A percentile compares a stretch with the other conserved stretches of the same genome.
phyloP scores from a whole-genome alignment of 2,329 filamentous ascomycete genomes.

The Helminthosporium solani region DNA sequence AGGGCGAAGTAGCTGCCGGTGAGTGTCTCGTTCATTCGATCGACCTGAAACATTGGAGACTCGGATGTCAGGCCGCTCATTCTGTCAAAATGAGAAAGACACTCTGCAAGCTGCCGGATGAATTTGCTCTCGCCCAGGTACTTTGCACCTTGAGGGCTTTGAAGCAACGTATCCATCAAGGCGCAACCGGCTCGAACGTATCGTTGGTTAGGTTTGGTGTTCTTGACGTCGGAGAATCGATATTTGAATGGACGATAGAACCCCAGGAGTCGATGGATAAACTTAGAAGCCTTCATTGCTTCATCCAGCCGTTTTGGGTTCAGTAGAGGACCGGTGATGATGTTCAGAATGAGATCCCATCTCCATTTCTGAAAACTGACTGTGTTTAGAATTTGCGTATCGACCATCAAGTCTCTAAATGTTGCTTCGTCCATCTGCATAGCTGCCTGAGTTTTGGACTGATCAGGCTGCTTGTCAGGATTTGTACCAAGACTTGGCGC shows the following conservation, averaged over 20 bases:
- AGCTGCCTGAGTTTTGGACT: conserved; percentile 56
- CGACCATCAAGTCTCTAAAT: conserved; percentile 64
- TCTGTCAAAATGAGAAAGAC: conserved; percentile 89
- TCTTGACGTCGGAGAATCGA: conserved; percentile 85
- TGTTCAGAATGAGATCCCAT: conserved; percentile 86
- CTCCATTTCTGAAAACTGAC: conserved; percentile 96
- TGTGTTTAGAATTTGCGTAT: conserved; percentile 83
- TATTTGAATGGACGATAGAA: conserved; percentile 98
- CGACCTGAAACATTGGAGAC: conserved; percentile 83
- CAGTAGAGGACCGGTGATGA: conserved; percentile 89
- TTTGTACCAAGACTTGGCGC: conserved; percentile 18
- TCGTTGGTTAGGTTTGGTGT: conserved; percentile 88
- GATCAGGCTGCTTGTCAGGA: conserved; percentile 44
- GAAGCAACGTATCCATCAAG: conserved; percentile 80
- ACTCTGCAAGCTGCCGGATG: conserved; percentile 90
- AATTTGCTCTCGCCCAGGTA: conserved; percentile 92
- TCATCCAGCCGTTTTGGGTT: conserved; percentile 92
- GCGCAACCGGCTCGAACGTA: conserved; percentile 90
- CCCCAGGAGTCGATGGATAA: conserved; percentile 89
- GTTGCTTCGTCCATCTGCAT: conserved; percentile 64
- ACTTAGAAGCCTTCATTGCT: conserved; percentile 91
- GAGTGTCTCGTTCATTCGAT: conserved; percentile 81
- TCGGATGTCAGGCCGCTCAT: conserved; percentile 73
- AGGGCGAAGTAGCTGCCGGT: conserved; percentile 94
- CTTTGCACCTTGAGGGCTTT: conserved; percentile 78